Conservation (phyloP, 106 monocot genomes). For the Hemerocallis citrina region DNA sequence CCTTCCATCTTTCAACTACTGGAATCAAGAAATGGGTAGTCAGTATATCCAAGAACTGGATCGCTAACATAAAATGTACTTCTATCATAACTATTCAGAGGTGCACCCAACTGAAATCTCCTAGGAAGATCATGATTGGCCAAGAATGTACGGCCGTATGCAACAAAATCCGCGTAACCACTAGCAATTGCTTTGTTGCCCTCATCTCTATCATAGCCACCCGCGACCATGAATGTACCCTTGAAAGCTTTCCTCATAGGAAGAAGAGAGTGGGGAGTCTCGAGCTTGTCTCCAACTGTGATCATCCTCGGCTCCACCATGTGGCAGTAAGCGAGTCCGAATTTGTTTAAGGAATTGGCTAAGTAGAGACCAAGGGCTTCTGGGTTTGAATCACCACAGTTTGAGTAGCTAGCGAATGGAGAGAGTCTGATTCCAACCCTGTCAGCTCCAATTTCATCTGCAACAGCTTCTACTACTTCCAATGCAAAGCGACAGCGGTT, state of each 20-base stretch:
- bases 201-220: constrained; percentile 48
- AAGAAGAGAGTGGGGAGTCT: constrained; percentile 23
- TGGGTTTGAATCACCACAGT: constrained; percentile 38
- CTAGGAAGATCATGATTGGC: constrained; percentile 44
- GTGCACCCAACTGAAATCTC: constrained; percentile 37
- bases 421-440: constrained; percentile 55
- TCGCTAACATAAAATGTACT: constrained; percentile 35
- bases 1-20: too few species aligned
- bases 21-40: constrained; percentile 45
- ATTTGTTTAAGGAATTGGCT: constrained; percentile 42
- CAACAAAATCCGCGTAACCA: constrained; percentile 42
- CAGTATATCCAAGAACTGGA: constrained; percentile 47
- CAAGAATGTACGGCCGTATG: constrained; percentile 39
- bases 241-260: constrained; percentile 36
- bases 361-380: constrained; percentile 44
- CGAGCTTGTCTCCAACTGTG: constrained; percentile 16
- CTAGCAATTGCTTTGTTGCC: constrained; percentile 26
- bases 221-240: constrained; percentile 41
- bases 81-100: constrained; percentile 40
- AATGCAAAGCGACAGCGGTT: constrained; percentile 61
- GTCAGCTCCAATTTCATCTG: constrained; percentile 45
- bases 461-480: constrained; percentile 45
- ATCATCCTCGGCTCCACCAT: constrained; percentile 58
- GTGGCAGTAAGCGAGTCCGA: constrained; percentile 32
- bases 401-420: constrained; percentile 25